Evolutionary conservation across 768 basidiomycete species (phyloP).

Genomic region (Mycena haematopus): DNA sequence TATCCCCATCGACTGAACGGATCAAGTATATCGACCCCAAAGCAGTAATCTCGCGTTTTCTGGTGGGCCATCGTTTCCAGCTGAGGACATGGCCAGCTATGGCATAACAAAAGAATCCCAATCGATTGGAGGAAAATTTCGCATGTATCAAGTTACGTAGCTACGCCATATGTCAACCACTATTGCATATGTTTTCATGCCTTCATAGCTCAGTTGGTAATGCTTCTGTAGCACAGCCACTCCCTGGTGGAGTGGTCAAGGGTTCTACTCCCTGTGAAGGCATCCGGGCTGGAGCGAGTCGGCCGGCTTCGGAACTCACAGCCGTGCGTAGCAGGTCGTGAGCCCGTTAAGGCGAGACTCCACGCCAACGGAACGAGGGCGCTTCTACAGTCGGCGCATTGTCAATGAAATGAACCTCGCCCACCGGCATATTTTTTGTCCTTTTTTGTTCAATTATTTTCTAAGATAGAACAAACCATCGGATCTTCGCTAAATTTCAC

Average conservation of each 20-base stretch:
- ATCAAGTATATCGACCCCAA: constrained; percentile 14
- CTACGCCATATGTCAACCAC: too few relatives aligned
- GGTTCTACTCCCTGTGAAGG: constrained; percentile 4
- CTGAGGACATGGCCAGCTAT: too few relatives aligned
- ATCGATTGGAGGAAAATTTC: too few relatives aligned
- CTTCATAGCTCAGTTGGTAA: neutral
- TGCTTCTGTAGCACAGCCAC: neutral
- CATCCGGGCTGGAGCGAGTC: neutral
- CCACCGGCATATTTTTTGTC: constrained; percentile 10
- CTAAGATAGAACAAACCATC: too few relatives aligned
- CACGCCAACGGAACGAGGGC: neutral
- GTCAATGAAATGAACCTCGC: neutral
- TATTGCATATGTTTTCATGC: neutral
- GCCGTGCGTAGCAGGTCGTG: neutral
- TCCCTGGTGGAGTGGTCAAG: neutral
- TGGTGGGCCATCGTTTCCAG: too few relatives aligned
- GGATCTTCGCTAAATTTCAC: too few relatives aligned
- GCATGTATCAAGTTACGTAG: too few relatives aligned
- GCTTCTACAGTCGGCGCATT: neutral
- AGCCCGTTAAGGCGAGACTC: neutral
- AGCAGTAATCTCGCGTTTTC: neutral
- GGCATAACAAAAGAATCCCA: too few relatives aligned
- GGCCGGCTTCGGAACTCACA: neutral
- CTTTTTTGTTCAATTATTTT: neutral
- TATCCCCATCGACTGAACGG: neutral